phyloP scores from a whole-genome alignment of 768 basidiomycete species.

The Rhodocollybia butyracea region DNA sequence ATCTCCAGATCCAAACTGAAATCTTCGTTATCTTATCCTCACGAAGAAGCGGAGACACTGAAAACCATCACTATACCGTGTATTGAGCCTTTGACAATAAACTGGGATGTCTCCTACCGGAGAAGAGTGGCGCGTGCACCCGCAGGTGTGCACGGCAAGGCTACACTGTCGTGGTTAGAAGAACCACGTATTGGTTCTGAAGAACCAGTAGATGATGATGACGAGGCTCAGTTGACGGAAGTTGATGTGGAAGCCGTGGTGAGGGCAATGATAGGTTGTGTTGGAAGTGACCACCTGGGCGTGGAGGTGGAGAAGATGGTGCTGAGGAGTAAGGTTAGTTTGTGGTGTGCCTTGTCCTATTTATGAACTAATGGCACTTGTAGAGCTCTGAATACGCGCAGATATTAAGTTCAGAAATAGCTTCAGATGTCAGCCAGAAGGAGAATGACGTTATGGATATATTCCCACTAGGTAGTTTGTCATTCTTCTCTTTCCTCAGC shows the following conservation, averaged over 20 bases:
- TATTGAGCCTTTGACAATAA: slow-evolving; percentile 54
- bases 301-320: slow-evolving; percentile 49
- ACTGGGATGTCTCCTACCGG: slow-evolving; percentile 53
- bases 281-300: slow-evolving; percentile 36
- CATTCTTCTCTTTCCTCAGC: neutral
- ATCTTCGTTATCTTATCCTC: too few species aligned
- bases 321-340: slow-evolving; percentile 46
- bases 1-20: neutral
- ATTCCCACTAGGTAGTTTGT: slow-evolving; percentile 44
- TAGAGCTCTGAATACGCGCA: slow-evolving; percentile 27
- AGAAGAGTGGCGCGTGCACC: too few species aligned
- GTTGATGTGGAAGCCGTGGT: slow-evolving; percentile 56
- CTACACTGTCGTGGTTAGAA: neutral
- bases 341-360: neutral
- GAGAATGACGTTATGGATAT: slow-evolving; percentile 40
- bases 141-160: too few species aligned
- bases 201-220: slow-evolving; percentile 23
- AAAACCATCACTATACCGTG: slow-evolving; percentile 67
- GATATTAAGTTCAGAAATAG: slow-evolving; percentile 39
- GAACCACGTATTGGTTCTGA: too few species aligned
- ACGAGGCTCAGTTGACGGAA: slow-evolving; percentile 53
- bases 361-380: neutral
- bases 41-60: slow-evolving; percentile 47
- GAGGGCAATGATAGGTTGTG: slow-evolving; percentile 45
- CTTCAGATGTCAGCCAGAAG: slow-evolving; percentile 33